Percentiles rank a stretch among this genome's conserved stretches.
Evolutionary conservation across 805 yeast genomes (phyloP).

Genomic region (Candida silvicultrix): DNA sequence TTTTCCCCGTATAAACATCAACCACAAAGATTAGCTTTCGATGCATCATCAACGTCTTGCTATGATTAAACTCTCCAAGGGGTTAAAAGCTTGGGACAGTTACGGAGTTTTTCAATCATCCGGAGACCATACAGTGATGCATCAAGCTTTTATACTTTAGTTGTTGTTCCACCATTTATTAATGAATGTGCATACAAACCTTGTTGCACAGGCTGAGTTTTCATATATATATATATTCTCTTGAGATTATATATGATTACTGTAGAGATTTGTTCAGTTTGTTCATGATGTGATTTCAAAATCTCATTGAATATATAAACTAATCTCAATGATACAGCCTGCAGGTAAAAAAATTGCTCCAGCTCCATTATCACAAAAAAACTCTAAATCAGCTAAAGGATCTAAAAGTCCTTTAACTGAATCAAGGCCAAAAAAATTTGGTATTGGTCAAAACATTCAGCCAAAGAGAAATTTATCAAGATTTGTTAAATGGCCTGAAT

Average conservation of each 20-base stretch:
- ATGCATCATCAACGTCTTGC: too few species aligned
- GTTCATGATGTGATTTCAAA: constrained; percentile 2
- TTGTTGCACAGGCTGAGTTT: constrained; percentile 5
- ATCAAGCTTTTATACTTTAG: background rate
- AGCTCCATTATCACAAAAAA: constrained; percentile 88
- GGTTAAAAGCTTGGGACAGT: background rate
- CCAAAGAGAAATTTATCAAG: constrained; percentile 94
- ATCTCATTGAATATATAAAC: too few species aligned
- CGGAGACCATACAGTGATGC: too few species aligned
- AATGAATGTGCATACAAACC: background rate
- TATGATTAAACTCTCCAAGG: background rate
- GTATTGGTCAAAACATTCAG: constrained; percentile 94
- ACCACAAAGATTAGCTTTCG: too few species aligned
- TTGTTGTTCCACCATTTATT: background rate
- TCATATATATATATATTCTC: background rate
- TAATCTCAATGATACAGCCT: constrained; percentile 43
- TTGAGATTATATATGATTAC: constrained; percentile 4
- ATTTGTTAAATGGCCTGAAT: constrained; percentile 99
- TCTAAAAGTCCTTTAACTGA: constrained; percentile 81
- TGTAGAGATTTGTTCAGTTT: constrained; percentile 24
- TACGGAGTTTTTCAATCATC: background rate
- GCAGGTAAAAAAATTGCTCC: constrained; percentile 85
- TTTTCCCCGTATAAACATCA: background rate
- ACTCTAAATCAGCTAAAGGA: constrained; percentile 48
- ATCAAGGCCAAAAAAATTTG: constrained; percentile 87